Evolutionary conservation across 1,284 basidiomycete genomes (phyloP).

Genomic region (Bothia castanella): DNA sequence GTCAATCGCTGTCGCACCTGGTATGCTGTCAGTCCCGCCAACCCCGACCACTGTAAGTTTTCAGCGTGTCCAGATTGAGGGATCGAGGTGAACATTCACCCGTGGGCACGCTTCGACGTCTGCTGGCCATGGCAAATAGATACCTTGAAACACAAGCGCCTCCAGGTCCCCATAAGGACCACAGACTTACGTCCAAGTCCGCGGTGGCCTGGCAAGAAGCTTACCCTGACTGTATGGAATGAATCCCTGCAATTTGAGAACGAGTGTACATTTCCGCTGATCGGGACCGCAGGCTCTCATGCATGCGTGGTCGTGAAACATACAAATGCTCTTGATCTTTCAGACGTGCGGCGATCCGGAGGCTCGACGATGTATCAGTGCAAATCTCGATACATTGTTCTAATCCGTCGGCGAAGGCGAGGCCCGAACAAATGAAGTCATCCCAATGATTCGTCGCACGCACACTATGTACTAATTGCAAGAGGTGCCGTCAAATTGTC

Average conservation of each 20-base stretch:
- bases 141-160: conserved; percentile 9
- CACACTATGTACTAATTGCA: too few relatives aligned
- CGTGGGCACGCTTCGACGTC: too few relatives aligned
- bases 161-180: conserved; percentile 11
- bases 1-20: too few relatives aligned
- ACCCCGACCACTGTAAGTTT: too few relatives aligned
- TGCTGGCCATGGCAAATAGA: conserved; percentile 8
- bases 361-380: conserved; percentile 6
- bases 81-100: too few relatives aligned
- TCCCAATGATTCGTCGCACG: background rate
- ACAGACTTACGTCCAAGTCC: conserved; percentile 17
- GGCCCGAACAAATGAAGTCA: conserved; percentile 17
- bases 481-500: conserved; percentile 4
- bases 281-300: conserved; percentile 17
- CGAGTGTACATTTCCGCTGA: conserved; percentile 8
- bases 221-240: background rate
- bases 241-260: conserved; percentile 4
- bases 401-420: conserved; percentile 18
- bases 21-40: too few relatives aligned
- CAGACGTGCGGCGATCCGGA: conserved; percentile 17
- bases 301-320: conserved; percentile 10
- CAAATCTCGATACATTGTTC: conserved; percentile 23
- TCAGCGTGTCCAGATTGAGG: too few relatives aligned
- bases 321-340: conserved; percentile 8
- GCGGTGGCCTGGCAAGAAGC: conserved; percentile 22